These are phyloP conservation scores for Blastobotrys serpentis DNA, from an alignment of 1,139 yeast species.

Conservation along the genomic window DNA sequence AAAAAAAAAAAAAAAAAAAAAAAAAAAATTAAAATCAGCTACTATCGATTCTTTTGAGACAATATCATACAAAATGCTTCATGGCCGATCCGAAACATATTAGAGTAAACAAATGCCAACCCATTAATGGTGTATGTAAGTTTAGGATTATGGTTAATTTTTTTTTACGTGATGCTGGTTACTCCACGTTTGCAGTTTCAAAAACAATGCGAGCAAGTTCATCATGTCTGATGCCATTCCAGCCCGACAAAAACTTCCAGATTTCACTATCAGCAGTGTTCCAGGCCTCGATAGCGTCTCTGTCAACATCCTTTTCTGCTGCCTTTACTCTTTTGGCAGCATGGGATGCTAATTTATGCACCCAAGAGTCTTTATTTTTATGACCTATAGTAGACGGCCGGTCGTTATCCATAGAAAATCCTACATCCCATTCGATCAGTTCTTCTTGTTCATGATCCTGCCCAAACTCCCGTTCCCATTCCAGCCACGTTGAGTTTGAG, in stretches of 20 bases:
- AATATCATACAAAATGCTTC: too few species aligned
- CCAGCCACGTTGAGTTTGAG: conserved; percentile 26
- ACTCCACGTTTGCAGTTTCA: conserved; percentile 7
- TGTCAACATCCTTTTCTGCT: conserved; percentile 1
- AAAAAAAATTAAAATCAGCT: too few species aligned
- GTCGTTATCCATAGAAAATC: conserved; percentile 22
- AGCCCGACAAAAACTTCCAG: conserved; percentile 28
- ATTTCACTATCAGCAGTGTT: conserved; percentile 32
- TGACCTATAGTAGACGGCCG: conserved; percentile 8
- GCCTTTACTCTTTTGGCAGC: background rate
- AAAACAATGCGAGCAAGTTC: conserved; percentile 10
- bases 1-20: too few species aligned
- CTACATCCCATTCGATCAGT: conserved; percentile 27
- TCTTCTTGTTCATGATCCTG: conserved; percentile 17
- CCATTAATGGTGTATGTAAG: too few species aligned
- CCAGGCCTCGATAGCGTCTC: conserved; percentile 28
- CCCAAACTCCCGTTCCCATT: conserved; percentile 25
- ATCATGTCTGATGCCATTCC: conserved; percentile 10
- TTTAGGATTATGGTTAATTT: too few species aligned
- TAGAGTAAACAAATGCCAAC: too few species aligned
- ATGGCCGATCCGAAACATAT: too few species aligned
- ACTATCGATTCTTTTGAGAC: too few species aligned
- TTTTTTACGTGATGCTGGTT: background rate
- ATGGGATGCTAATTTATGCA: background rate
- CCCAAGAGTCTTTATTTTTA: background rate